Evolutionary conservation across 2,329 filamentous ascomycete genomes (phyloP).

Genomic region (Polychaeton citri): DNA sequence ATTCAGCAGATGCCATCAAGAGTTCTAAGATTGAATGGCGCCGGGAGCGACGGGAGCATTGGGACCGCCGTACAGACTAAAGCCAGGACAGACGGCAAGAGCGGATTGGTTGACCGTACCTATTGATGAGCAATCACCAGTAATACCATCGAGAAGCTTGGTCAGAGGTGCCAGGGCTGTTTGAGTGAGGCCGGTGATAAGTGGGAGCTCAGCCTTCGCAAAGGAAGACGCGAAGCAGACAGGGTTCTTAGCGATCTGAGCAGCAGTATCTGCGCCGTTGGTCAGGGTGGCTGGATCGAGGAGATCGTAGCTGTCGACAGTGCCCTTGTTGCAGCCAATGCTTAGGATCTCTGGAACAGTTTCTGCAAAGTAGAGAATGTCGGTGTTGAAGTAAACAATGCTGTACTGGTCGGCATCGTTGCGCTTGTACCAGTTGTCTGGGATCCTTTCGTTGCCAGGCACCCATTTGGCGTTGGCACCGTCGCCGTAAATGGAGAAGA

Average conservation of each 20-base stretch:
- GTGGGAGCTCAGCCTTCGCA: slow-evolving; percentile 10
- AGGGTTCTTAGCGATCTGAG: slow-evolving; percentile 13
- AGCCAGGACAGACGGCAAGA: slow-evolving; percentile 14
- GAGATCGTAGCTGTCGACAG: slow-evolving; percentile 19
- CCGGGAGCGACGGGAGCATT: slow-evolving; percentile 14
- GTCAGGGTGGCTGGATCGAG: slow-evolving; percentile 23
- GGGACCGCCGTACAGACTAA: slow-evolving; percentile 17
- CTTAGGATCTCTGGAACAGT: slow-evolving; percentile 15
- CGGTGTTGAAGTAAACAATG: slow-evolving; percentile 16
- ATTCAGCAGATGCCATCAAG: no score
- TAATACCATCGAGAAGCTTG: slow-evolving; percentile 4
- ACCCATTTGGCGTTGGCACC: slow-evolving; percentile 19
- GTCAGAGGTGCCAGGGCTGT: slow-evolving; percentile 5
- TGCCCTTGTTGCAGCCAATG: slow-evolving; percentile 25
- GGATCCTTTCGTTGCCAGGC: slow-evolving; percentile 27
- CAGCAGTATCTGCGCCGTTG: slow-evolving; percentile 29
- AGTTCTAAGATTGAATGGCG: slow-evolving; percentile 10
- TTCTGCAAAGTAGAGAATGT: slow-evolving; percentile 16
- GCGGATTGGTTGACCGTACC: slow-evolving; percentile 13
- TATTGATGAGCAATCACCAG: slow-evolving; percentile 11
- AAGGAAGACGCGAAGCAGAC: slow-evolving; percentile 15
- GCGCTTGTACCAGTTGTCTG: slow-evolving; percentile 26
- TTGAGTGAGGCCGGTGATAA: slow-evolving; percentile 8
- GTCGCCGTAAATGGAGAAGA: slow-evolving; percentile 24
- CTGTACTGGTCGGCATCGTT: slow-evolving; percentile 19